Percentiles rank a stretch among this genome's conserved stretches.
Evolutionary conservation across 176 grass and related monocot genomes (phyloP).

Genomic region (Phoenix dactylifera): DNA sequence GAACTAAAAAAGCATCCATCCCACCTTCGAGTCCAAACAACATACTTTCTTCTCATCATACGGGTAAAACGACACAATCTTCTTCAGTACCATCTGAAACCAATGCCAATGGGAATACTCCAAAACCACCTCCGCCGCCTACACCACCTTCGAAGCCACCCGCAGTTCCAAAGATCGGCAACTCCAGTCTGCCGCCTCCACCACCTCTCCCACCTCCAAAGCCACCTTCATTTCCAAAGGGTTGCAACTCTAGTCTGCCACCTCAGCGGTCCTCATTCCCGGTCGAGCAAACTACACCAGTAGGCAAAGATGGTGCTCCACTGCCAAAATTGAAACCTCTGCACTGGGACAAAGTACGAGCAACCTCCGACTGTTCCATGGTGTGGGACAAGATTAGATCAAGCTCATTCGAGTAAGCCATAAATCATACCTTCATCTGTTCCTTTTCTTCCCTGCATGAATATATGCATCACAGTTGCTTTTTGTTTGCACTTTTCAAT

Average conservation of each 20-base stretch:
- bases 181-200: conserved; percentile 22
- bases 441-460: background rate
- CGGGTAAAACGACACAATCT: background rate
- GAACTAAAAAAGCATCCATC: too few species aligned
- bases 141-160: conserved; percentile 7
- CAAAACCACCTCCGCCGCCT: conserved; percentile 5
- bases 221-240: conserved; percentile 11
- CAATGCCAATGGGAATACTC: background rate
- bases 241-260: conserved; percentile 18
- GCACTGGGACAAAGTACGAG: conserved; percentile 98
- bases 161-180: conserved; percentile 20
- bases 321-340: conserved; percentile 91
- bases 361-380: conserved; percentile 76
- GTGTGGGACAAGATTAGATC: conserved; percentile 91
- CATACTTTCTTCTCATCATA: too few species aligned
- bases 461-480: too few species aligned
- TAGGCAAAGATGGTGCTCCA: conserved; percentile 36
- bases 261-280: conserved; percentile 30
- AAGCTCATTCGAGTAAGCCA: conserved; percentile 88
- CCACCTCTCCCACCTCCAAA: conserved; percentile 13
- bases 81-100: background rate
- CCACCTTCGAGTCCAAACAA: too few species aligned
- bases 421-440: conserved; percentile 10
- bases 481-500: too few species aligned
- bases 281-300: conserved; percentile 15